Evolutionary conservation across 805 yeast genomes (phyloP), one percentile per base, ranked within the genome.

Genomic region (Kodamaea kaohsiungensis): DNA sequence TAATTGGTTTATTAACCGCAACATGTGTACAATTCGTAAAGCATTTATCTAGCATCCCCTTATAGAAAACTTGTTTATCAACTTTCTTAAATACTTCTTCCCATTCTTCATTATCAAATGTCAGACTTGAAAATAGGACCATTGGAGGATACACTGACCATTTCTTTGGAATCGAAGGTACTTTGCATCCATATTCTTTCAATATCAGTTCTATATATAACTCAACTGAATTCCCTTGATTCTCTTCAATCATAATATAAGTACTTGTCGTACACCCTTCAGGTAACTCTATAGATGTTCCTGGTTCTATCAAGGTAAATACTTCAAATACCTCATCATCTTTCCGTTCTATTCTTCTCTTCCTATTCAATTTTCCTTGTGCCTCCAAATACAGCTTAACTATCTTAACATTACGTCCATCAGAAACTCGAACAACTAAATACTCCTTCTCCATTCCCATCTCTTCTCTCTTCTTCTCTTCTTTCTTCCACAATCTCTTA

Each of bases 1-100:
- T 63, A 12, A 90, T 89, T 0, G 96, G 95, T 55, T 77, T 80
- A 59, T 90, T 89, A 4, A 84, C 67, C 0, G 96, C 96, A 3
- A 88, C 66, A 59, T 88, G 92, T 0, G 91, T 81, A 42, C 65
- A 42, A 7, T 55, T 56, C 6, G 60, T 62, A 39, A 63, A 60
- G 47, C 15, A 48, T 3, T 30, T 40, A 13, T 46, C 25, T 43
- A 43, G 53, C 50, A 49, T 25, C 69, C 52, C 2, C 55, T 51
- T 52, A n/a, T 65, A 62, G 35, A 63, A 60, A 16, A 52, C 45
- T 52, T 54, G 22, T 12, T 17, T 15, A 55, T 73, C 39, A 5
- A 33, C 25, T 9, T 57, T 56, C 59, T 9, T 33, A 19, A 51
- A 46, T 48, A 39, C 50, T 0, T 38, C 10, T 0, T 35, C 48